Base-by-base conservation (phyloP, 768 basidiomycete species). In the Boletus rex-veris region DNA sequence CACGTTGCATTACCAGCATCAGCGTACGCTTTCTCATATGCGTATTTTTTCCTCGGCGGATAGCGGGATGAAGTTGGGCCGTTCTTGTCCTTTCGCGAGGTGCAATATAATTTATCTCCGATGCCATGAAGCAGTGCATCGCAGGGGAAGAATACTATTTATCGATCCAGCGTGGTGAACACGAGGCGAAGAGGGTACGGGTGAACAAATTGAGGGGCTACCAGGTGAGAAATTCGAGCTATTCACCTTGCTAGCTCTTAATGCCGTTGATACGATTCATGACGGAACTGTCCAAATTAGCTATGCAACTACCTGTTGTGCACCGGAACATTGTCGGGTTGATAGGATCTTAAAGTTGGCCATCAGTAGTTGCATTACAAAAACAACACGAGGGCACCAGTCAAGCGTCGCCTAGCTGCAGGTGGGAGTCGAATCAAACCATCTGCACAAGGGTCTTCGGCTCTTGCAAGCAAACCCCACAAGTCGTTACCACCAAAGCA, bases 161-260 rank as follows among this genome's bases (percentile, higher is more conserved):
- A 67, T 59, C 59, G 43, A 43, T 52, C 43, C 68, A 69, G 59
- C 68, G 69, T 69, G 68, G 66, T 59, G 44, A 60, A 66, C 69
- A 70, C 58, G 68, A 71, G 69, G 68, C 37, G 49, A 21, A 41
- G 52, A 57, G 58, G 57, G 55, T 57, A 48, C 43, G 57, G 49
- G 45, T 31, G 55, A 52, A 49, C 45, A 45, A 56, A 55, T 66
- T 33, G 36, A 54, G 58, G 48, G 31, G 45, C 33, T 39, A 49
- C 35, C 44, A 58, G 47, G 52, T 33, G 45, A 62, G 53, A 53
- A 47, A 50, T 45, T 41, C 42, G 33, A 35, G n/a, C 41, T 14
- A 43, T 55, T 53, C 57, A 48, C 51, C 58, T 59, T 52, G 58
- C 52, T 36, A 33, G 35, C 48, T 57, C 21, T 50, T 36, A 39